A percentile compares a stretch with the other conserved stretches of the same genome.
Conservation (phyloP, 192 early-diverging fungal genomes). For the Rhizophagus prolifer region DNA sequence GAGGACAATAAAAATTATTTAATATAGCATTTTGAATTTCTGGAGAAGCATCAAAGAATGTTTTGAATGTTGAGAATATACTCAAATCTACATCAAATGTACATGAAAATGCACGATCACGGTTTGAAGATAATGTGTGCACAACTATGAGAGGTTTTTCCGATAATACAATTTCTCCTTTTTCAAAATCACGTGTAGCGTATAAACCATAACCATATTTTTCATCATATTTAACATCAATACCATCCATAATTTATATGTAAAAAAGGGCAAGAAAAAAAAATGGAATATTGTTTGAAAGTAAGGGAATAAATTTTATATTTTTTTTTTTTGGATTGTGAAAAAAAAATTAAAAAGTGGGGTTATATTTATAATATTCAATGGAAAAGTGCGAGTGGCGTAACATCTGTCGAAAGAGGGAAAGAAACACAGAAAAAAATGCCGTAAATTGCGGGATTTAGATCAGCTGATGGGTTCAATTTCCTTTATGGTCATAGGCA, state of each 20-base stretch:
- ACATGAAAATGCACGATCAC: not conserved
- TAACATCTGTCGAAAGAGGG: too few relatives aligned
- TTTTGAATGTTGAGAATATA: not conserved
- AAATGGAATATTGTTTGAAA: not conserved
- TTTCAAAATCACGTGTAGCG: constrained; percentile 3
- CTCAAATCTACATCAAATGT: not conserved
- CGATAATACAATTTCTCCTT: not conserved
- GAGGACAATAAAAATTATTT: constrained; percentile 10
- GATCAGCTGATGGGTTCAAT: too few relatives aligned
- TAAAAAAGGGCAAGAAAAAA: not conserved
- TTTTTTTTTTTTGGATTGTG: too few relatives aligned
- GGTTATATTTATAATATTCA: too few relatives aligned
- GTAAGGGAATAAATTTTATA: too few relatives aligned
- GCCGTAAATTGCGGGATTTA: too few relatives aligned
- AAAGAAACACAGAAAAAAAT: too few relatives aligned
- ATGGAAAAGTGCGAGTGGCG: too few relatives aligned
- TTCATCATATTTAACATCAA: not conserved
- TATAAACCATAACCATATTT: not conserved
- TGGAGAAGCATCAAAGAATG: constrained; percentile 1
- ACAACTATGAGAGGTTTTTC: not conserved
- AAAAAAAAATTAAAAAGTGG: too few relatives aligned
- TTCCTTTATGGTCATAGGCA: too few relatives aligned
- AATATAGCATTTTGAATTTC: not conserved
- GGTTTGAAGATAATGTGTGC: not conserved
- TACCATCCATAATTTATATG: not conserved